Percentiles rank a stretch among this genome's conserved stretches.
Conservation (phyloP, 1,139 yeast genomes). For the Spencermartinsiella ligniputridi region DNA sequence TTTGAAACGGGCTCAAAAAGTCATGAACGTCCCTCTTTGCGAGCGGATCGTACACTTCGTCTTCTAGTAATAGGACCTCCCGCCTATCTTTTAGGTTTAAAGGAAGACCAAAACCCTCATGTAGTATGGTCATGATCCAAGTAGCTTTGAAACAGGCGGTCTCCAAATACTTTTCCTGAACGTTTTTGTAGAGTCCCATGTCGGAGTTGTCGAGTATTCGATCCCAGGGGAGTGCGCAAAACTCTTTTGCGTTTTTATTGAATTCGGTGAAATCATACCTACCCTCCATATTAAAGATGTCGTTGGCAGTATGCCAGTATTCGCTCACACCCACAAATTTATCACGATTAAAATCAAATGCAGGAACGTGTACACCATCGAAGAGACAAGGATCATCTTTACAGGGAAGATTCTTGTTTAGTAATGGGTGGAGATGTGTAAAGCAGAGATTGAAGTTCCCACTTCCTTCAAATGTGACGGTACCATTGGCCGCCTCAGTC, state of each 20-base stretch:
- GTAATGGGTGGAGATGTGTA: conserved; percentile 54
- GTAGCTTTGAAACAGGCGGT: conserved; percentile 65
- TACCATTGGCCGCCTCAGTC: conserved; percentile 24
- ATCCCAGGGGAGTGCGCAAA: conserved; percentile 46
- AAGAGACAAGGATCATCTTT: conserved; percentile 41
- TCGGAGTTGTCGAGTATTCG: conserved; percentile 34
- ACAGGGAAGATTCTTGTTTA: conserved; percentile 41
- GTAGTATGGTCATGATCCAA: conserved; percentile 70
- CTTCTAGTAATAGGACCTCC: not conserved
- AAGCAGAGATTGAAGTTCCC: conserved; percentile 60
- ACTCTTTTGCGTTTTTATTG: conserved; percentile 42
- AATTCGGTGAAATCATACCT: conserved; percentile 40
- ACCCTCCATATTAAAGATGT: conserved; percentile 40
- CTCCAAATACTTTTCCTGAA: conserved; percentile 43
- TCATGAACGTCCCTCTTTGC: conserved; percentile 17
- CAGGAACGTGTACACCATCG: conserved; percentile 47
- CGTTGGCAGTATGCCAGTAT: conserved; percentile 69
- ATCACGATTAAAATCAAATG: conserved; percentile 60
- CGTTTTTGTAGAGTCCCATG: conserved; percentile 27
- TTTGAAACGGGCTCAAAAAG: conserved; percentile 46
- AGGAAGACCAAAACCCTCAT: conserved; percentile 73
- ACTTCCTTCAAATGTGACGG: conserved; percentile 48
- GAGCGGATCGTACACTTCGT: not conserved
- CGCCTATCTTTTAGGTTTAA: conserved; percentile 23
- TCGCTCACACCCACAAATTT: conserved; percentile 77